Evolutionary conservation across 2,329 filamentous ascomycete genomes (phyloP), one percentile per base, ranked within the genome.

Genomic region (Cladosporium sp.): DNA sequence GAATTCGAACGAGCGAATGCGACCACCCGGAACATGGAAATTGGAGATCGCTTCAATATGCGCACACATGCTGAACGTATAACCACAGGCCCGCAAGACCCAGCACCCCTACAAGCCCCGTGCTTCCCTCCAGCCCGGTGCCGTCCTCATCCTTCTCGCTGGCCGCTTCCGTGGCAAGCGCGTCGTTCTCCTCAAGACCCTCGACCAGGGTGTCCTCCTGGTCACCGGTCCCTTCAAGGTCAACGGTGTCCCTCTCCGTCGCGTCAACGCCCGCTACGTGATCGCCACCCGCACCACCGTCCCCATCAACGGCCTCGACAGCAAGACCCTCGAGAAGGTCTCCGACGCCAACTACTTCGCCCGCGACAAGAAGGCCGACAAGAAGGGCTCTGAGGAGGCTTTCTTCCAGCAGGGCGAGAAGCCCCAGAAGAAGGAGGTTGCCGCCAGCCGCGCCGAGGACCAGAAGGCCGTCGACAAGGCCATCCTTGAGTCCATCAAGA

Each of bases 401-500:
- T 99, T 99, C 89, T 97, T 98, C 90, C 93, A 95, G 89, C 93
- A 97, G 88, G 86, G 93, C 83, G 93, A 97, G 90, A 96, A 96
- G 89, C 86, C 92, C 80, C 88, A 97, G 92, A 97, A 98, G 92
- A 98, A 98, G 91, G 86, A 93, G 85, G 88, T 96, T 79, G 90
- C 88, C 81, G 94, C 90, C 85, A 91, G 88, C 83, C 93, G 95
- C 76, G 93, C 92, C 76, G 91, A 89, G 79, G 95, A 99, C 88
- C 95, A 99, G 88, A 98, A 98, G 91, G 88, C 91, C 81, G 87
- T 99, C 79, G 95, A 99, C 88, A 96, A 97, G 91, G 89, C 93
- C 75, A 86, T 99, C 80, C 84, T 99, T 78, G 88, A 92, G 83
- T 91, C 85, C 84, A 95, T 99, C 88, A 98, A 98, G 91, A 97